Base-by-base conservation (phyloP, 495 filamentous ascomycete genomes). In the Talaromyces stipitatus region DNA sequence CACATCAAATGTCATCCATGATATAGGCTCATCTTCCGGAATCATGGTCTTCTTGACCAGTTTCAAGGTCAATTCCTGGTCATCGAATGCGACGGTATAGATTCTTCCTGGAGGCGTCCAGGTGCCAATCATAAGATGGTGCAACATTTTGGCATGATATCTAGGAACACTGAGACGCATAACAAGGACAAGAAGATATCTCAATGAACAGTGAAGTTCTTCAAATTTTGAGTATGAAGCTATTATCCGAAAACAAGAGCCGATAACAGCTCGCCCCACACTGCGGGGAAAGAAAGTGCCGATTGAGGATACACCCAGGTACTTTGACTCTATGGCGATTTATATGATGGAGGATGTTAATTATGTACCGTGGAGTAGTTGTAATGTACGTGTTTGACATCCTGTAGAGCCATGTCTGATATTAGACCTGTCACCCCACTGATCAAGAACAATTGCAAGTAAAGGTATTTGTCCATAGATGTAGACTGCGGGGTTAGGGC, bases 1-100 rank as follows among this genome's bases (percentile, higher is more conserved):
- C 75, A 88, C 86, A 64, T 89, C 86, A 63, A 92, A 90, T 38
- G 87, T 86, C 85, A 94, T 91, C 89, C 89, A 94, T 61, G 88
- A 91, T 64, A 94, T 92, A 3, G 89, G 86, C 72, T 94, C 88
- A 47, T 90, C 85, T 36, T 87, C 72, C 8, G 88, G 86, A 58
- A 91, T 91, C 45, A 84, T 80, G 11, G 88, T 91, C 59, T 84
- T 84, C 77, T 91, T 89, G 65, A 91, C 68, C 67, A 91, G 61
- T 57, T 85, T 79, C 60, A 92, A 67, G 4, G 79, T 85, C 50
- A 88, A 72, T 20, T 78, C 80, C 66, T 90, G 86, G 66, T 90
- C 88, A 72, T 94, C 87, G 64, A 94, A 94, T 51, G 82, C 79
- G 24, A 94, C 82, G 3, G 88, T 92, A 72, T 90, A 91, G 69